These are phyloP conservation scores for Rubia yunnanensis DNA, from an alignment of 257 asterid species.

Conservation along the genomic window DNA sequence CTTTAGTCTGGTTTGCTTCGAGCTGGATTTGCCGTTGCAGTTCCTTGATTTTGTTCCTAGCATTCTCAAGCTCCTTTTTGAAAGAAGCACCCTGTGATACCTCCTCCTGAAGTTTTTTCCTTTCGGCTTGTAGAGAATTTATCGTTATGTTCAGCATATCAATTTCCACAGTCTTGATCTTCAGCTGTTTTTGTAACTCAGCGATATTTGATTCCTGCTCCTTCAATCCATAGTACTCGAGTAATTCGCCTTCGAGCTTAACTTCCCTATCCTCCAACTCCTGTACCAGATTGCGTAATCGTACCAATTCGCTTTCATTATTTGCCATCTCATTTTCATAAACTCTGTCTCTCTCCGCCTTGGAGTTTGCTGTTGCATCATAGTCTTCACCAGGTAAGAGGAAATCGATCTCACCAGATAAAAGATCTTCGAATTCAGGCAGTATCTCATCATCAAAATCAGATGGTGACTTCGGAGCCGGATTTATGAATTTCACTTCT, in stretches of 20 bases:
- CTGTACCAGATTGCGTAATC: conserved; percentile 53
- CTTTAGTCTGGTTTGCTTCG: conserved; percentile 86
- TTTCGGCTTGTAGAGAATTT: conserved; percentile 70
- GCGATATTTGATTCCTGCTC: conserved; percentile 74
- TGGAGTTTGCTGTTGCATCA: conserved; percentile 27
- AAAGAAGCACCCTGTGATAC: conserved; percentile 46
- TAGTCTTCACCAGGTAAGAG: conserved; percentile 56
- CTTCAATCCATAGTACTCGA: conserved; percentile 77
- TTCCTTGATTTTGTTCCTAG: conserved; percentile 73
- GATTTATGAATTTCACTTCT: conserved; percentile 74
- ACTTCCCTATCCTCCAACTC: conserved; percentile 91
- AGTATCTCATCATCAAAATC: conserved; percentile 64
- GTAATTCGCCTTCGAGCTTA: conserved; percentile 89
- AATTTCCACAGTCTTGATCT: conserved; percentile 72
- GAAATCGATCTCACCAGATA: conserved; percentile 76
- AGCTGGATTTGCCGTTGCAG: conserved; percentile 83
- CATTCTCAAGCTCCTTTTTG: conserved; percentile 62
- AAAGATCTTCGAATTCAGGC: conserved; percentile 67
- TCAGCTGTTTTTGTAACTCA: conserved; percentile 80
- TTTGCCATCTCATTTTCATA: conserved; percentile 68
- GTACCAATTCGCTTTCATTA: conserved; percentile 64
- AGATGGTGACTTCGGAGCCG: conserved; percentile 30
- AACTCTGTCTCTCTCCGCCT: conserved; percentile 43
- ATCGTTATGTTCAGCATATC: conserved; percentile 84
- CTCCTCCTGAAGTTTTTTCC: conserved; percentile 91